Conservation (phyloP, 2,329 filamentous ascomycete species). For the Ophiocordyceps sinensis region DNA sequence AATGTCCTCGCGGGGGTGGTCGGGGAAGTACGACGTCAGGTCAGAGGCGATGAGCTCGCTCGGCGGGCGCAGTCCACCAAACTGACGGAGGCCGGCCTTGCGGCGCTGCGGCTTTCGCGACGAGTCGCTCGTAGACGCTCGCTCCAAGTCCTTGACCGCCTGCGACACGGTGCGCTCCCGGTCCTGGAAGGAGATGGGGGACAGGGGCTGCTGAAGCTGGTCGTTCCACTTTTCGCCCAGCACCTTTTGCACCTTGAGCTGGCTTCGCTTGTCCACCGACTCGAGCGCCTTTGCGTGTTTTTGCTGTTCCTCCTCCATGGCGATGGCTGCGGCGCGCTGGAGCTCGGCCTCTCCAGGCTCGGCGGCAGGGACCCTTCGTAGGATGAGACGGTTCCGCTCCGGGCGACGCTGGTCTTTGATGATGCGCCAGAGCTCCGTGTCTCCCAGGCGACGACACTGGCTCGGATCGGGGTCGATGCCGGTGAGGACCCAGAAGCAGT, state of each 20-base stretch:
- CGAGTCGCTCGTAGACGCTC: constrained; percentile 34
- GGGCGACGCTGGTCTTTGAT: constrained; percentile 75
- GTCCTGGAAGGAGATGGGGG: constrained; percentile 60
- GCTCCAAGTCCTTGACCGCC: constrained; percentile 42
- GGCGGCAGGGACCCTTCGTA: constrained; percentile 82
- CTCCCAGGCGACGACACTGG: constrained; percentile 68
- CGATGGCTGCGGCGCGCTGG: constrained; percentile 75
- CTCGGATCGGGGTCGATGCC: constrained; percentile 71
- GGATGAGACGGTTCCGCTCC: constrained; percentile 79
- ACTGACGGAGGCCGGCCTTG: constrained; percentile 54
- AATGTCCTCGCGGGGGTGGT: constrained; percentile 86
- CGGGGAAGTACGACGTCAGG: constrained; percentile 91
- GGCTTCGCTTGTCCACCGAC: constrained; percentile 58
- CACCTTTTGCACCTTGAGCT: constrained; percentile 77
- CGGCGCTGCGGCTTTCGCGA: constrained; percentile 25
- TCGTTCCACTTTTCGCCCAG: constrained; percentile 79
- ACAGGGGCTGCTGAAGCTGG: constrained; percentile 69
- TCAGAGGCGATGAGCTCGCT: constrained; percentile 97
- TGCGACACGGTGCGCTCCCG: constrained; percentile 53
- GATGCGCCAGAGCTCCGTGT: constrained; percentile 79
- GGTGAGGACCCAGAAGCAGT: constrained; percentile 89
- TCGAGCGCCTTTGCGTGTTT: constrained; percentile 51
- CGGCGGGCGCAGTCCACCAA: constrained; percentile 83
- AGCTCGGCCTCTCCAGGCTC: constrained; percentile 81
- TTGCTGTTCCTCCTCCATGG: constrained; percentile 71